Evolutionary conservation across 495 filamentous ascomycete species (phyloP).

Genomic region (Aspergillus ellipticus): DNA sequence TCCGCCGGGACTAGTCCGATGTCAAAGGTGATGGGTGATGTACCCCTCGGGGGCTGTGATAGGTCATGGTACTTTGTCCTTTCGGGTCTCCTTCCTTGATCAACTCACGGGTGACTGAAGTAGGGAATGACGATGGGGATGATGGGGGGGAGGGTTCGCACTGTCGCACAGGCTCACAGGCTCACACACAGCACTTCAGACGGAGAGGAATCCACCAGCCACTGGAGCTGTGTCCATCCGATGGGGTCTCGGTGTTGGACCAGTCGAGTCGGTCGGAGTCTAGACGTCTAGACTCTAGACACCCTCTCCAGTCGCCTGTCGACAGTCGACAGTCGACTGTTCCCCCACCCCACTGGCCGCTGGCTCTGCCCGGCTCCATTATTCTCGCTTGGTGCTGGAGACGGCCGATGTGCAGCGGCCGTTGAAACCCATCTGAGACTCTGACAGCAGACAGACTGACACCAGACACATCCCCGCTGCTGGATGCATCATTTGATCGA

Average conservation of each 20-base stretch:
- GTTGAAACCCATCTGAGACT: slow-evolving; percentile 6
- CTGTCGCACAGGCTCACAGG: too few species aligned
- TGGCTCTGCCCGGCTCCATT: neutral
- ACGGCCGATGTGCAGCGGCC: slow-evolving; percentile 10
- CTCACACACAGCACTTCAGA: neutral
- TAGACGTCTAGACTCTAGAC: too few species aligned
- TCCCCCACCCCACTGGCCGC: neutral
- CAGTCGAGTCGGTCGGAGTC: slow-evolving; percentile 28
- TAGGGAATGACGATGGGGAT: slow-evolving; percentile 10
- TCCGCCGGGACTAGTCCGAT: slow-evolving; percentile 2
- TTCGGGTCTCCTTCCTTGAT: slow-evolving; percentile 1
- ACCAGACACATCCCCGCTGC: neutral
- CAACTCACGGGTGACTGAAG: neutral
- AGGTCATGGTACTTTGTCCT: slow-evolving; percentile 16
- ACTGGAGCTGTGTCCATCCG: slow-evolving; percentile 10
- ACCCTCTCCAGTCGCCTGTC: slow-evolving; percentile 2
- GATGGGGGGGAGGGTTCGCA: neutral
- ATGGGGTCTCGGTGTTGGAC: slow-evolving; percentile 15
- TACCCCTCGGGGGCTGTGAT: slow-evolving; percentile 6
- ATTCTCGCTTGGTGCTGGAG: neutral
- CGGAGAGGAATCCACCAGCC: slow-evolving; percentile 8
- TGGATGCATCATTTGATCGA: neutral
- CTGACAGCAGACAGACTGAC: too few species aligned
- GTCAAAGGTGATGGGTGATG: neutral
- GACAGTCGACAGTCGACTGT: too few species aligned